Base-by-base conservation (phyloP, 1,284 basidiomycete genomes). In the Cutaneotrichosporon sp. region DNA sequence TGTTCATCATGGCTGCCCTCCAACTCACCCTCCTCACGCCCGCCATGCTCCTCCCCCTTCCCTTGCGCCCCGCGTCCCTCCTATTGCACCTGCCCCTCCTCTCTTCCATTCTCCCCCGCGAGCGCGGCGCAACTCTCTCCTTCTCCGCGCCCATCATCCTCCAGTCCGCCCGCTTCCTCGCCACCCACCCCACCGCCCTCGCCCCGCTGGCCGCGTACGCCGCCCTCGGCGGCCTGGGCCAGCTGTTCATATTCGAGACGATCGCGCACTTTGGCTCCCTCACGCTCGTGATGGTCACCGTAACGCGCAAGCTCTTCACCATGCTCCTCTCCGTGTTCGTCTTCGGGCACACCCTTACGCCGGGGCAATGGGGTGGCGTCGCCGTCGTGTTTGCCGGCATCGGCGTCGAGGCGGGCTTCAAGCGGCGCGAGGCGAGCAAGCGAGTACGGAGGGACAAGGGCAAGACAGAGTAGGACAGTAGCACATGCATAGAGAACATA, bases 161-260 rank as follows among this genome's bases (percentile, higher is more conserved):
- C 36, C 84, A 82, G 36, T 91, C 90, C 0, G 72, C 94, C 36
- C 81, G 82, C 7, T 99, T 97, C 79, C 84, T 98, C 58, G 79
- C 82, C 45, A 81, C 84, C 1, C 95, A 99, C 74, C 93, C 93
- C 0, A 82, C 86, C 1, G 85, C 94, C n/a, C 72, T 91, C 33
- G 70, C 81, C 5, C 92, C 97, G 1, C 83, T 99, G 31, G 80
- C 87, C 7, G 88, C 92, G 65, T 99, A 95, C 75, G 91, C 92
- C 3, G 77, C 92, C 11, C 92, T 94, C 0, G 97, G 97, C 42
- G 92, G 95, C 0, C 81, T 97, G 20, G 95, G 95, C 0, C 95
- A 99, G 77, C 82, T 99, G 13, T 98, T 98, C 81, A 99, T 99
- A 69, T 99, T 98, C 69, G 95, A 97, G 82, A 99, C 97, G 0